Conservation (phyloP, 208 protist species). For the Trypanosoma lewisi region DNA sequence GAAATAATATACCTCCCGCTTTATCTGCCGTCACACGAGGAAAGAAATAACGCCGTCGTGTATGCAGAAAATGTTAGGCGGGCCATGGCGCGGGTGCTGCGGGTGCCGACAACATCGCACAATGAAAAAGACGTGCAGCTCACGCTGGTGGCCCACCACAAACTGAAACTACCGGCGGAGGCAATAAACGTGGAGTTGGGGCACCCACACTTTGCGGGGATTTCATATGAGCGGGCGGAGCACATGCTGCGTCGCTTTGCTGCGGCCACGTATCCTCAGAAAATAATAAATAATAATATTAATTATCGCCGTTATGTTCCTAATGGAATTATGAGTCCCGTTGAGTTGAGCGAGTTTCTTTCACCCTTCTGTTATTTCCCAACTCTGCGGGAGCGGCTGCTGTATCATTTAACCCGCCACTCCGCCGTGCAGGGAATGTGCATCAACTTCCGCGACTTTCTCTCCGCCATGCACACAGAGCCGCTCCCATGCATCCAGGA, state of each 20-base stretch:
- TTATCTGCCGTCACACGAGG: constrained; percentile 24
- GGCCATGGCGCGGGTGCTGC: constrained; percentile 21
- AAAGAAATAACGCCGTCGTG: constrained; percentile 26
- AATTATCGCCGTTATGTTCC: neutral
- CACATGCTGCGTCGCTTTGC: constrained; percentile 15
- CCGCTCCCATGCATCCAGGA: neutral
- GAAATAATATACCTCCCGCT: constrained; percentile 39
- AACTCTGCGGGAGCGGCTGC: constrained; percentile 5
- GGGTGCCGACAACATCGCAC: constrained; percentile 26
- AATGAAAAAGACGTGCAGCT: constrained; percentile 11
- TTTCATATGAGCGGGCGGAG: constrained; percentile 15
- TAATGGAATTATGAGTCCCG: constrained; percentile 11
- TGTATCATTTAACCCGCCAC: constrained; percentile 9
- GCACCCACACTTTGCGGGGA: constrained; percentile 15
- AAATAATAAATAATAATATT: neutral
- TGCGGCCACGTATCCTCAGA: neutral
- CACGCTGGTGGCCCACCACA: neutral
- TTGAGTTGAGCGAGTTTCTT: constrained; percentile 11
- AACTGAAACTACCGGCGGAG: constrained; percentile 6
- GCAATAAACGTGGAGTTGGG: constrained; percentile 16
- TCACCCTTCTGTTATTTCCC: constrained; percentile 3
- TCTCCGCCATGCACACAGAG: constrained; percentile 17
- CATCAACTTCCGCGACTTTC: constrained; percentile 18
- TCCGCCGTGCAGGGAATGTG: constrained; percentile 6
- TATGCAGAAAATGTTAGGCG: constrained; percentile 31